Percentiles rank a stretch among this genome's conserved stretches.
Conservation (phyloP, 2,329 filamentous ascomycete species). For the Pseudodiploospora longispora region DNA sequence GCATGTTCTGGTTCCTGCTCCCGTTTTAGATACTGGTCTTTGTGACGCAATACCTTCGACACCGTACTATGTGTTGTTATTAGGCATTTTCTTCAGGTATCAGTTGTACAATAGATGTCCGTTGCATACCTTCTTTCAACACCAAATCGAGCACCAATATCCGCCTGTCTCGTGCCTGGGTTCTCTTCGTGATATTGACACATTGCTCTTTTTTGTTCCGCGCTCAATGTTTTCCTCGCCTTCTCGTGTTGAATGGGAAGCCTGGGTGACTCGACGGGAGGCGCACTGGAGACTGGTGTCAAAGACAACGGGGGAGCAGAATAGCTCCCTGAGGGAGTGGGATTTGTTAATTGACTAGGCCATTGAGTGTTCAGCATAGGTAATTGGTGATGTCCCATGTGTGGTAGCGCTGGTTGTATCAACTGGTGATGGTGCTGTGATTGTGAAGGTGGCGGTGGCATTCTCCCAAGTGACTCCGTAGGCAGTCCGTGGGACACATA, state of each 20-base stretch:
- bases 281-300: constrained; percentile 47
- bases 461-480: constrained; percentile 41
- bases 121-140: constrained; percentile 84
- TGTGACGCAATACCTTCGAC: constrained; percentile 92
- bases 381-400: constrained; percentile 50
- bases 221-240: constrained; percentile 79
- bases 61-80: constrained; percentile 61
- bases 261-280: constrained; percentile 24
- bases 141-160: constrained; percentile 91
- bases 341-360: constrained; percentile 76
- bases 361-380: constrained; percentile 67
- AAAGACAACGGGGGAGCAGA: constrained; percentile 51
- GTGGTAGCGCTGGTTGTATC: constrained; percentile 23
- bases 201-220: constrained; percentile 85
- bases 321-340: constrained; percentile 45
- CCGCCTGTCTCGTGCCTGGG: constrained; percentile 85
- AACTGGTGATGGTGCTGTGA: constrained; percentile 22
- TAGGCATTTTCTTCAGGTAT: not conserved
- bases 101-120: constrained; percentile 6
- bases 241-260: constrained; percentile 41
- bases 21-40: constrained; percentile 89
- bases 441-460: constrained; percentile 43
- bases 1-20: constrained; percentile 58
- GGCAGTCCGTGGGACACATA: constrained; percentile 49
- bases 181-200: constrained; percentile 89